These are phyloP conservation scores for Gossypium thurberi DNA, from an alignment of 345 rosid species.

Conservation along the genomic window DNA sequence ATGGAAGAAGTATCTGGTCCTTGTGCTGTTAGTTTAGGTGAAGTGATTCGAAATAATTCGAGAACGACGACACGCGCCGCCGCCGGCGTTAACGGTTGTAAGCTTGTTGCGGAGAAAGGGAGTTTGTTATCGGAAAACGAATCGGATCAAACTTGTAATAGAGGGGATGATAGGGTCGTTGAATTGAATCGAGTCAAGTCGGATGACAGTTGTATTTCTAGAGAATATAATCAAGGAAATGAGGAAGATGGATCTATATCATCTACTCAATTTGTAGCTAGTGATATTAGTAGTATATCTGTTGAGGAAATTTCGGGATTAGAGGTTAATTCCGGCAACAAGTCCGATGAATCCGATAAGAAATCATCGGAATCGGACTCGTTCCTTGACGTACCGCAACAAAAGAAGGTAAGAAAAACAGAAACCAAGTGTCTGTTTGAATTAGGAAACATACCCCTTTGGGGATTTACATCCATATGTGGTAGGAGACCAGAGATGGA, in stretches of 20 bases:
- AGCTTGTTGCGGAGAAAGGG: slow-evolving; percentile 6
- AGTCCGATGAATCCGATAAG: slow-evolving; percentile 20
- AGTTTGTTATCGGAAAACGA: slow-evolving; percentile 18
- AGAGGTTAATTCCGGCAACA: slow-evolving; percentile 21
- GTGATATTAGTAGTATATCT: slow-evolving; percentile 6
- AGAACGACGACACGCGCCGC: slow-evolving; percentile 13
- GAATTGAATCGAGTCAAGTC: background rate
- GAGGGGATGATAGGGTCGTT: slow-evolving; percentile 1
- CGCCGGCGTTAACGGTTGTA: background rate
- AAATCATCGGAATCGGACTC: slow-evolving; percentile 15
- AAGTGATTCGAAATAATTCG: slow-evolving; percentile 18
- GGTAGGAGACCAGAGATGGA: slow-evolving; percentile 82
- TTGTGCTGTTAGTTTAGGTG: slow-evolving; percentile 40
- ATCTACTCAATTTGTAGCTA: slow-evolving; percentile 13
- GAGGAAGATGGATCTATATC: slow-evolving; percentile 15
- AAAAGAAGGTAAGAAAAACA: slow-evolving; percentile 33
- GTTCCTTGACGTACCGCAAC: slow-evolving; percentile 15
- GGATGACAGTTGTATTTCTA: slow-evolving; percentile 7
- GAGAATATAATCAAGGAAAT: background rate
- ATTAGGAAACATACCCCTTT: slow-evolving; percentile 33
- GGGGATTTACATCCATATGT: slow-evolving; percentile 57
- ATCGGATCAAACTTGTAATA: slow-evolving; percentile 1
- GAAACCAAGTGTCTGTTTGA: slow-evolving; percentile 28
- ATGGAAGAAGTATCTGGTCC: slow-evolving; percentile 59
- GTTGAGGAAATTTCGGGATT: slow-evolving; percentile 15